Conservation (phyloP, 2,329 filamentous ascomycete species). For the Orbilia oligospora region DNA sequence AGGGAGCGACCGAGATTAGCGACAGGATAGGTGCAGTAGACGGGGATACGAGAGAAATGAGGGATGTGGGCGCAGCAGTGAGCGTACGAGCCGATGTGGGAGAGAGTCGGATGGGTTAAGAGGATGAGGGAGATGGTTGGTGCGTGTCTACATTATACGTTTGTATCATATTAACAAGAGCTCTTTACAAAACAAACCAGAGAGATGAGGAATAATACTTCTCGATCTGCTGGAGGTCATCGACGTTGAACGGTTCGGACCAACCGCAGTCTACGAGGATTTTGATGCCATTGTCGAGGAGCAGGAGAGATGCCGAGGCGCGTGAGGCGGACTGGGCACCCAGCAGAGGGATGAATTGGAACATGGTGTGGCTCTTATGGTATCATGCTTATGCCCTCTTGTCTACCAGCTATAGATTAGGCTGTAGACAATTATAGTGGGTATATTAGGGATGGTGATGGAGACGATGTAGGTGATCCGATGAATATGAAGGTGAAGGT, state of each 20-base stretch:
- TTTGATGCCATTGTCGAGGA: conserved; percentile 97
- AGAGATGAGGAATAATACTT: conserved; percentile 73
- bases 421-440: not conserved
- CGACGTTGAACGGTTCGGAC: conserved; percentile 90
- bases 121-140: conserved; percentile 93
- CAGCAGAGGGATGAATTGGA: conserved; percentile 92
- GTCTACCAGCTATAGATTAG: not conserved
- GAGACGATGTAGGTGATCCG: not conserved
- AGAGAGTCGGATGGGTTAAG: conserved; percentile 90
- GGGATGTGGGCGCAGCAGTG: conserved; percentile 98
- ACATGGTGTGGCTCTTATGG: conserved; percentile 74
- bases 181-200: conserved; percentile 21
- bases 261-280: conserved; percentile 94
- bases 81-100: conserved; percentile 92
- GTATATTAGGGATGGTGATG: not conserved
- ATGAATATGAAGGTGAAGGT: not conserved
- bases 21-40: conserved; percentile 94
- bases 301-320: conserved; percentile 93
- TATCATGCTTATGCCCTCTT: conserved; percentile 22
- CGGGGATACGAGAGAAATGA: conserved; percentile 88
- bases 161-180: not conserved
- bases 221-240: conserved; percentile 87
- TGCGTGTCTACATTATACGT: conserved; percentile 75
- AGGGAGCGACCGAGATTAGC: conserved; percentile 92
- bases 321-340: conserved; percentile 89